Percentiles rank a stretch among this genome's conserved stretches.
Conservation (phyloP, 352 stramenopile genomes). For the Blastocystis sp. region DNA sequence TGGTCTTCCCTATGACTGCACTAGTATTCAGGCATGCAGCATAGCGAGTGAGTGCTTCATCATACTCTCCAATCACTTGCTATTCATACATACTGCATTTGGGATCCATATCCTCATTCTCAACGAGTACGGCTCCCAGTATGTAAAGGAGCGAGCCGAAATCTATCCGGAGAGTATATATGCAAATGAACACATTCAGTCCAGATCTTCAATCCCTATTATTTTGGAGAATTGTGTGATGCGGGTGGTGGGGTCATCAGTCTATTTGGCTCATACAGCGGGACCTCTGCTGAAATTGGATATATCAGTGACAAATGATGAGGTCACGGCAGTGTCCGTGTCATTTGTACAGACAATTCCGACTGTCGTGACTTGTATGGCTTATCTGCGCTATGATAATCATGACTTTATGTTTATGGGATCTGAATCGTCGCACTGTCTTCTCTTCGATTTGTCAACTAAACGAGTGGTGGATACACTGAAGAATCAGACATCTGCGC, state of each 20-base stretch:
- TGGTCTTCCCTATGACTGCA: constrained; percentile 40
- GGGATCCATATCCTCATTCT: background rate
- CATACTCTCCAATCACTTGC: background rate
- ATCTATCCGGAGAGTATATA: background rate
- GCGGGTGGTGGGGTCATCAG: background rate
- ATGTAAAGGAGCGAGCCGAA: background rate
- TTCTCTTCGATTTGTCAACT: background rate
- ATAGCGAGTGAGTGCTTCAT: background rate
- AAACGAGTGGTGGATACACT: background rate
- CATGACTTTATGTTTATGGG: background rate
- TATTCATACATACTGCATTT: background rate
- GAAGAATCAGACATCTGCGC: background rate
- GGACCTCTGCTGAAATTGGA: background rate
- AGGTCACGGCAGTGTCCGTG: background rate
- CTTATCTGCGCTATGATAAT: background rate
- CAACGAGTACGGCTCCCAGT: constrained; percentile 3
- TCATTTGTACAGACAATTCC: background rate
- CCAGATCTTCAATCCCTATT: background rate
- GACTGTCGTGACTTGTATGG: background rate
- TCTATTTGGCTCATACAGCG: background rate
- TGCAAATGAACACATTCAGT: background rate
- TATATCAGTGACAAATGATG: background rate
- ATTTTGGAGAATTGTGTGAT: constrained; percentile 26
- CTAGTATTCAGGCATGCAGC: background rate
- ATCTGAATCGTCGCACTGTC: background rate